Evolutionary conservation across 2,329 filamentous ascomycete genomes (phyloP).

Genomic region (Botrytis galanthina): DNA sequence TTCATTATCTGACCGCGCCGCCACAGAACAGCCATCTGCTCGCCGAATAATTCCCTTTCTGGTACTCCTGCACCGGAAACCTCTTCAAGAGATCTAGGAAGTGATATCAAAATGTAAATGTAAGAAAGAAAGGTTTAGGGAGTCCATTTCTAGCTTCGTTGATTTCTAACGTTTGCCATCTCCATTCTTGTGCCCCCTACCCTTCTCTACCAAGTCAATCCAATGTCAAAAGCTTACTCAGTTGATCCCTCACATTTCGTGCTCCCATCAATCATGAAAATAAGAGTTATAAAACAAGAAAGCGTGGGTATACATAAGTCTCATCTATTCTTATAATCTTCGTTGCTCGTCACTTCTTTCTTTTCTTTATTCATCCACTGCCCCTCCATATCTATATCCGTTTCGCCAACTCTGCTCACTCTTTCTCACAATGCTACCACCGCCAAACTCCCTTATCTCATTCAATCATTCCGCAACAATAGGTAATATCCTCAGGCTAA

Average conservation of each 20-base stretch:
- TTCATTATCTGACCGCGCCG: neutral
- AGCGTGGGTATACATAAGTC: conserved; percentile 21
- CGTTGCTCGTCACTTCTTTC: conserved; percentile 14
- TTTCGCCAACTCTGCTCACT: neutral
- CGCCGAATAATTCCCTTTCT: neutral
- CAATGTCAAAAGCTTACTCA: conserved; percentile 1
- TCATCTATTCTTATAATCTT: conserved; percentile 21
- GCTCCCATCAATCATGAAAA: conserved; percentile 5
- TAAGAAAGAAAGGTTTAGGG: neutral
- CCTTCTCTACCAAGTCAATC: neutral
- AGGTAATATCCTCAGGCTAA: conserved; percentile 12
- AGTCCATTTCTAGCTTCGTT: conserved; percentile 1
- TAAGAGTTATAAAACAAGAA: conserved; percentile 11
- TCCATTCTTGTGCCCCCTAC: neutral
- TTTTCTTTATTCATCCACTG: conserved; percentile 19
- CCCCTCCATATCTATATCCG: conserved; percentile 13
- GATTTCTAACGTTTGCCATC: neutral
- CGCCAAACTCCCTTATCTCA: neutral
- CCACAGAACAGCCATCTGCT: neutral
- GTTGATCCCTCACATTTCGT: neutral
- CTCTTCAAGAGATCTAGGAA: neutral
- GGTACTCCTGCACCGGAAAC: neutral
- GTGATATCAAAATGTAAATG: neutral
- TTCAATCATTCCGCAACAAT: neutral
- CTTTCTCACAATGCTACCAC: neutral